phyloP scores from a whole-genome alignment of 2,329 filamentous ascomycete species.

The Alternaria sp. region DNA sequence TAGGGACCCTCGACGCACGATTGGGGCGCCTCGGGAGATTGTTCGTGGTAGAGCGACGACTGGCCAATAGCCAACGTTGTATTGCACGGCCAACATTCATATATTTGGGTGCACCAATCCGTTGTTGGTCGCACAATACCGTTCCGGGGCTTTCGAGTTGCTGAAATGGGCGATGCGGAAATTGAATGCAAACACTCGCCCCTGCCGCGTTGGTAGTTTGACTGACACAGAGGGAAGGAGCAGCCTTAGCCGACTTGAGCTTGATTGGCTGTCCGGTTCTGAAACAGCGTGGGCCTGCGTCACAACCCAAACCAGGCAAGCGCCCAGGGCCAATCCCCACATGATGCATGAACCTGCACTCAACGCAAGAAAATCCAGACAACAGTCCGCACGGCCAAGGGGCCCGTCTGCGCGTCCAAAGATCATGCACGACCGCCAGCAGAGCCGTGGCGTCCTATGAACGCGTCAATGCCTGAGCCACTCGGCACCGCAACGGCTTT shows the following conservation, averaged over 20 bases:
- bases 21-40: slow-evolving; percentile 28
- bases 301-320: slow-evolving; percentile 18
- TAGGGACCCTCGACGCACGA: slow-evolving; percentile 13
- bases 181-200: slow-evolving; percentile 15
- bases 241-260: slow-evolving; percentile 4
- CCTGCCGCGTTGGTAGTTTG: not conserved
- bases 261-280: slow-evolving; percentile 23
- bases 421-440: slow-evolving; percentile 17
- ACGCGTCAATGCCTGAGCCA: slow-evolving; percentile 15
- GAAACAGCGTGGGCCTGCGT: slow-evolving; percentile 24
- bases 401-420: slow-evolving; percentile 14
- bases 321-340: slow-evolving; percentile 13
- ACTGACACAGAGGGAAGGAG: slow-evolving; percentile 10
- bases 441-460: slow-evolving; percentile 20
- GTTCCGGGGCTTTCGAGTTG: slow-evolving; percentile 3
- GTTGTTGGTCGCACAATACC: not conserved
- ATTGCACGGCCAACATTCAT: not conserved
- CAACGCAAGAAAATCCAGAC: slow-evolving; percentile 7
- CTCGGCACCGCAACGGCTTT: slow-evolving; percentile 3
- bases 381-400: slow-evolving; percentile 11
- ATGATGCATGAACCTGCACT: slow-evolving; percentile 24
- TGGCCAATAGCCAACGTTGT: not conserved
- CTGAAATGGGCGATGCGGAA: slow-evolving; percentile 8
- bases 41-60: slow-evolving; percentile 5
- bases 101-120: not conserved